These are phyloP conservation scores for Passiflora organensis DNA, from an alignment of 345 rosid genomes.

Conservation along the genomic window DNA sequence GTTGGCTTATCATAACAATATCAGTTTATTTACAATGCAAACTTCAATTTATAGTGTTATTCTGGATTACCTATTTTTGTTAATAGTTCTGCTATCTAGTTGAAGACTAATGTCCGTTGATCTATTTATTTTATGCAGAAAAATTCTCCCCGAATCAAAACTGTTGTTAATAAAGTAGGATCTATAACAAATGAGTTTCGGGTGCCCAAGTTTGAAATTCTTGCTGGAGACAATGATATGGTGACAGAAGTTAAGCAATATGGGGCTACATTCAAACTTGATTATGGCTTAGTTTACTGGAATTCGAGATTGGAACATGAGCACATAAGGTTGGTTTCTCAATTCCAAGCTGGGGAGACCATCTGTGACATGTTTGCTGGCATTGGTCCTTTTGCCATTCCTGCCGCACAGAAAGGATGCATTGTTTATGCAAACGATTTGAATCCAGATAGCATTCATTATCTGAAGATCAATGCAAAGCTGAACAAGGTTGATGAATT, in stretches of 20 bases:
- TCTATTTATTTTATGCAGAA: slow-evolving; percentile 44
- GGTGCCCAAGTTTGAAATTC: slow-evolving; percentile 86
- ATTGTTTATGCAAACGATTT: slow-evolving; percentile 83
- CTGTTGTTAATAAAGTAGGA: slow-evolving; percentile 83
- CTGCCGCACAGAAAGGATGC: slow-evolving; percentile 92
- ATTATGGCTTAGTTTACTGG: slow-evolving; percentile 85
- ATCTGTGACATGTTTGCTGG: slow-evolving; percentile 98
- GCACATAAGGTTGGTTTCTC: slow-evolving; percentile 71
- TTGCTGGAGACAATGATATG: slow-evolving; percentile 80
- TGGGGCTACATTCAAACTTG: slow-evolving; percentile 88
- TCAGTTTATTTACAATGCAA: no score
- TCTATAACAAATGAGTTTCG: slow-evolving; percentile 78
- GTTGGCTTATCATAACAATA: background rate
- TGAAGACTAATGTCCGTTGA: background rate
- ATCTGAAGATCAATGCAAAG: slow-evolving; percentile 78
- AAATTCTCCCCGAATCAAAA: slow-evolving; percentile 79
- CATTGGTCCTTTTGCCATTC: slow-evolving; percentile 92
- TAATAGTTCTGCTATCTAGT: background rate
- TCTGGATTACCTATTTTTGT: no score
- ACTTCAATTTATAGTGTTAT: no score
- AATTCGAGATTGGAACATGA: slow-evolving; percentile 95
- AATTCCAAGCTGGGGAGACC: slow-evolving; percentile 67
- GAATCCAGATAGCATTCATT: slow-evolving; percentile 71
- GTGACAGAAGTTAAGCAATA: slow-evolving; percentile 90
- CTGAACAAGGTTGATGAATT: slow-evolving; percentile 71